Conservation (phyloP, 176 grass and related monocot genomes). For the Oryza glumipatula region DNA sequence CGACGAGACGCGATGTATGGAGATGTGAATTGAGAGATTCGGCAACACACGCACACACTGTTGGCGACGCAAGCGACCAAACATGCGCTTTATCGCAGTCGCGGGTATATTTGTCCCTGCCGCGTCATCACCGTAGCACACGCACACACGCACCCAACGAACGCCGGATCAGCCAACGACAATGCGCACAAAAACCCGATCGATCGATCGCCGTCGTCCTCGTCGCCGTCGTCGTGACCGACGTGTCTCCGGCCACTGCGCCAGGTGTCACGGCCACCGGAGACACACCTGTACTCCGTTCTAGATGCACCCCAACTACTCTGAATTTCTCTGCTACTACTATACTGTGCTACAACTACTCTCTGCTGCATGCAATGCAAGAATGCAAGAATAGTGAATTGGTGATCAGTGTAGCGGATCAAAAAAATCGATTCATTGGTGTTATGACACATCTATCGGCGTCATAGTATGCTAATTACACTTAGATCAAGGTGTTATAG, state of each 20-base stretch:
- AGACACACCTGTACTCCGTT: background rate
- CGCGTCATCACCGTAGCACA: background rate
- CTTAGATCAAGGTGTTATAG: too few relatives aligned
- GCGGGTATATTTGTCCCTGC: background rate
- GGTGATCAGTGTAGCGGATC: background rate
- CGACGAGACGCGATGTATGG: background rate
- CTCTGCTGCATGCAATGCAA: background rate
- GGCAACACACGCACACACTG: background rate
- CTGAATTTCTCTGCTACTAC: background rate
- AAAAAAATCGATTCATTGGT: too few relatives aligned
- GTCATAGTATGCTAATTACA: too few relatives aligned
- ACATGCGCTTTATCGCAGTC: conserved; percentile 43
- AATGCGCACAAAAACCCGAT: background rate
- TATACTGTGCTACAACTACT: background rate
- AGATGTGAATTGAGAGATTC: background rate
- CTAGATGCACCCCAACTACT: background rate
- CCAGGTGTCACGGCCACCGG: background rate
- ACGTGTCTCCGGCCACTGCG: background rate
- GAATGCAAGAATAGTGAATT: background rate
- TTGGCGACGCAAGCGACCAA: conserved; percentile 45
- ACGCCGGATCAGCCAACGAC: background rate
- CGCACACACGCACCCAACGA: background rate
- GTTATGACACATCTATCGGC: too few relatives aligned
- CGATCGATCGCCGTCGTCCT: background rate
- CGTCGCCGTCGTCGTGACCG: background rate